Conservation (phyloP, 1,139 yeast genomes). For the Taphrina wiesneri region DNA sequence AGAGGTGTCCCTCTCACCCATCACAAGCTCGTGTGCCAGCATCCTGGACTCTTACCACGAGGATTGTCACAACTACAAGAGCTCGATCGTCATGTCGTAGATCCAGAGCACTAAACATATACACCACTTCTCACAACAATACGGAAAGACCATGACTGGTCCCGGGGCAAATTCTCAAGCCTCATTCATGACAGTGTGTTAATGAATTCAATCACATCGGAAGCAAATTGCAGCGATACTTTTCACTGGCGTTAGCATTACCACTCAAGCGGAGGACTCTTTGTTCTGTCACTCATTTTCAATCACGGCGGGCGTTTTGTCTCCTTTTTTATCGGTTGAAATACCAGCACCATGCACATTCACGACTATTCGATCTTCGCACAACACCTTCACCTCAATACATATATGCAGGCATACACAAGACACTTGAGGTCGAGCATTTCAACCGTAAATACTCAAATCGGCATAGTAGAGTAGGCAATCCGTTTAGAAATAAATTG, state of each 20-base stretch:
- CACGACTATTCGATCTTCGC: not conserved
- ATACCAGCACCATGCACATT: not conserved
- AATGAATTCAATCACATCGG: not conserved
- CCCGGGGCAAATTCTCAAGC: not conserved
- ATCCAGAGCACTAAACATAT: not conserved
- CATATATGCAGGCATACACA: not conserved
- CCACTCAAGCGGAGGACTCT: not conserved
- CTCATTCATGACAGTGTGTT: not conserved
- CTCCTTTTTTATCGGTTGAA: not conserved
- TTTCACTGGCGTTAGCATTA: not conserved
- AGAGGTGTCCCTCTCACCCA: slow-evolving; percentile 20
- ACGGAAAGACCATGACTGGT: not conserved
- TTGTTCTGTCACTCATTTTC: not conserved
- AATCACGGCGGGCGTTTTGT: not conserved
- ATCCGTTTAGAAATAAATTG: not conserved
- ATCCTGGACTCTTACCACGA: slow-evolving; percentile 30
- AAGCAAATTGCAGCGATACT: not conserved
- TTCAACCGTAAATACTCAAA: not conserved
- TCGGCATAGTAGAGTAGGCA: slow-evolving; percentile 10
- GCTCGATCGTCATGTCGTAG: slow-evolving; percentile 3
- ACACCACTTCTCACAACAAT: not conserved
- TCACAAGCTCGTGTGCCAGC: slow-evolving; percentile 26
- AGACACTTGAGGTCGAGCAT: not conserved
- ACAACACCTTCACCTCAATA: not conserved
- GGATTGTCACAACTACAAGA: slow-evolving; percentile 17